Evolutionary conservation across 2,329 filamentous ascomycete species (phyloP), one percentile per base, ranked within the genome.

Genomic region (Fusarium hostae): DNA sequence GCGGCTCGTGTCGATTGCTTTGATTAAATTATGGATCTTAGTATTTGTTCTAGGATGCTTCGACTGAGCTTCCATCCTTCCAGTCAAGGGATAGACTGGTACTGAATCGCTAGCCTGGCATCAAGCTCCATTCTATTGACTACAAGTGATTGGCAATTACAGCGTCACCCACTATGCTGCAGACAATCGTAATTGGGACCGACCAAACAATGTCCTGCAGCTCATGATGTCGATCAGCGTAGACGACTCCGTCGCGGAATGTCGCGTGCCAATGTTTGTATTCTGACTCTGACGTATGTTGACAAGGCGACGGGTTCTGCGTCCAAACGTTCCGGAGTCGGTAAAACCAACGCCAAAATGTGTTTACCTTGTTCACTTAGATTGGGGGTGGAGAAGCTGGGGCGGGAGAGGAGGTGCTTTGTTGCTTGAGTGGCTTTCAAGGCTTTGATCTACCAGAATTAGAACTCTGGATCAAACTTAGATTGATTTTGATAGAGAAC

Each of bases 121-220:
- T 22, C 30, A 58, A 54, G 58, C 64, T 47, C 66, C 64, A 68
- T 64, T 43, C 37, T 41, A 45, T 40, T 43, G 47, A 59, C 56
- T 20, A 41, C 26, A 59, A 43, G 45, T 58, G 39, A 68, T 68
- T 63, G 65, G 47, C 68, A 69, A 69, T 68, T 69, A 69, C 41
- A 52, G 16, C 26, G 50, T 43, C 65, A 28, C 20, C 52, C 66
- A 64, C 59, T 40, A 32, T n/a, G 34, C 28, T 57, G 50, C 40
- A 58, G 60, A 15, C 41, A 26, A 12, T 30, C 57, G 55, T 70
- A 58, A 70, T 70, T 70, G 39, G 26, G 61, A 70, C 34, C 35
- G 26, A 35, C 61, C 24, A 26, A 35, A 50, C 32, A 61, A 70
- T 70, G 45, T 70, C 67, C 50, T 54, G 24, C 22, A 63, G 44